Percentiles rank a stretch among this genome's conserved stretches.
phyloP scores from a whole-genome alignment of 495 filamentous ascomycete genomes.

The Bryoglossum gracile region DNA sequence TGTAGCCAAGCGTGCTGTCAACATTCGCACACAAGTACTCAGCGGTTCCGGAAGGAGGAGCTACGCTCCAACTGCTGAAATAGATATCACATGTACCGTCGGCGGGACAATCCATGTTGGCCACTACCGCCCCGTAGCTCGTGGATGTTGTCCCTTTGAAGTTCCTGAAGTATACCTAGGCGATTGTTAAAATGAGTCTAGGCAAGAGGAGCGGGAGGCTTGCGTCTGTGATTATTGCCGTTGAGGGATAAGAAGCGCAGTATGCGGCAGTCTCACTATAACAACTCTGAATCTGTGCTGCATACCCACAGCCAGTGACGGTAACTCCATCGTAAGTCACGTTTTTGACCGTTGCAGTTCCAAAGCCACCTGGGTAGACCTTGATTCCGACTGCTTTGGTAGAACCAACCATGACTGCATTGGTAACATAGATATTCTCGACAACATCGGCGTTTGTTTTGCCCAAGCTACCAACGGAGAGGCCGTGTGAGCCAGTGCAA shows the following conservation, averaged over 20 bases:
- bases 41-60: slow-evolving; percentile 28
- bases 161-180: slow-evolving; percentile 31
- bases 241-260: slow-evolving; percentile 32
- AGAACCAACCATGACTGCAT: slow-evolving; percentile 35
- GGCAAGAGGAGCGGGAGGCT: too few relatives aligned
- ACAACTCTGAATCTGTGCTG: slow-evolving; percentile 43
- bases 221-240: slow-evolving; percentile 30
- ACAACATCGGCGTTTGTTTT: slow-evolving; percentile 30
- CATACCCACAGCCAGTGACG: slow-evolving; percentile 36
- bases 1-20: slow-evolving; percentile 29
- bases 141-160: slow-evolving; percentile 36
- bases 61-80: slow-evolving; percentile 30
- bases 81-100: slow-evolving; percentile 34
- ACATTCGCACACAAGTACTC: slow-evolving; percentile 38
- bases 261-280: slow-evolving; percentile 37
- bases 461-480: slow-evolving; percentile 59
- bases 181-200: too few relatives aligned
- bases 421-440: slow-evolving; percentile 33
- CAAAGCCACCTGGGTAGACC: slow-evolving; percentile 34
- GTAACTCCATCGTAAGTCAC: slow-evolving; percentile 35
- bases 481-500: slow-evolving; percentile 54
- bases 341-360: slow-evolving; percentile 33
- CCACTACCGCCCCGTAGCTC: slow-evolving; percentile 33
- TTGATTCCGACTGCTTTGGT: slow-evolving; percentile 41
- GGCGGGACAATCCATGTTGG: slow-evolving; percentile 35